Evolutionary conservation across 2,329 filamentous ascomycete species (phyloP).

Genomic region (Diplodia sapinea): DNA sequence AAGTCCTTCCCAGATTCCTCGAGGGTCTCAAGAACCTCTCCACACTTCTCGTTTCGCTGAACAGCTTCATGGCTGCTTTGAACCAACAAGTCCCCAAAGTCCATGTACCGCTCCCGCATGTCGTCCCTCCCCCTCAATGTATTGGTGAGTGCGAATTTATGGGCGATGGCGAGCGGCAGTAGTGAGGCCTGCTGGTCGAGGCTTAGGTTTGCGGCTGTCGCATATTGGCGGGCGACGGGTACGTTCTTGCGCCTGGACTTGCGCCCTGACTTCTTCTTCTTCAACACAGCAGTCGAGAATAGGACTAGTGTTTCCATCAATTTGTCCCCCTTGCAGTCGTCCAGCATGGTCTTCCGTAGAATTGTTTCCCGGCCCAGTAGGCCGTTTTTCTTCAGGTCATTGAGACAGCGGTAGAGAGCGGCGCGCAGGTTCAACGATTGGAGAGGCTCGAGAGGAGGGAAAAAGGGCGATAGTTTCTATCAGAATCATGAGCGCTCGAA

Average conservation of each 20-base stretch:
- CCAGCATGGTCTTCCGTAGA: slow-evolving; percentile 91
- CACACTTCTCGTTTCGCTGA: slow-evolving; percentile 56
- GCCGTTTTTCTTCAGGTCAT: slow-evolving; percentile 87
- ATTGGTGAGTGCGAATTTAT: slow-evolving; percentile 70
- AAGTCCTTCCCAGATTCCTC: slow-evolving; percentile 32
- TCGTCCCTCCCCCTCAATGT: slow-evolving; percentile 66
- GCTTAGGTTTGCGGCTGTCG: slow-evolving; percentile 48
- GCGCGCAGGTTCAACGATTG: slow-evolving; percentile 90
- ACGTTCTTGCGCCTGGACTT: slow-evolving; percentile 51
- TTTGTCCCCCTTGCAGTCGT: slow-evolving; percentile 92
- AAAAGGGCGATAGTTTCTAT: slow-evolving; percentile 87
- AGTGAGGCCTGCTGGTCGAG: slow-evolving; percentile 52
- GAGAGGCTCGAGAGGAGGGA: slow-evolving; percentile 85
- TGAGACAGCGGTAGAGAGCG: slow-evolving; percentile 79
- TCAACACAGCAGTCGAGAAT: slow-evolving; percentile 84
- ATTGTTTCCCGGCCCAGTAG: slow-evolving; percentile 78
- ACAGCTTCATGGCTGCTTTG: slow-evolving; percentile 66
- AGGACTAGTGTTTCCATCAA: slow-evolving; percentile 83
- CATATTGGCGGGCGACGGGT: slow-evolving; percentile 59
- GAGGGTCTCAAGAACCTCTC: slow-evolving; percentile 41
- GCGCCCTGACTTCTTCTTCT: slow-evolving; percentile 64
- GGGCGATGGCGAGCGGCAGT: slow-evolving; percentile 71
- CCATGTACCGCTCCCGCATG: slow-evolving; percentile 63
- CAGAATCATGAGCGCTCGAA: neutral
- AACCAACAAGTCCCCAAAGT: slow-evolving; percentile 69